Percentiles rank a stretch among this genome's conserved stretches.
phyloP scores from a whole-genome alignment of 2,329 filamentous ascomycete genomes.

The Coniosporium tulheliwenetii region DNA sequence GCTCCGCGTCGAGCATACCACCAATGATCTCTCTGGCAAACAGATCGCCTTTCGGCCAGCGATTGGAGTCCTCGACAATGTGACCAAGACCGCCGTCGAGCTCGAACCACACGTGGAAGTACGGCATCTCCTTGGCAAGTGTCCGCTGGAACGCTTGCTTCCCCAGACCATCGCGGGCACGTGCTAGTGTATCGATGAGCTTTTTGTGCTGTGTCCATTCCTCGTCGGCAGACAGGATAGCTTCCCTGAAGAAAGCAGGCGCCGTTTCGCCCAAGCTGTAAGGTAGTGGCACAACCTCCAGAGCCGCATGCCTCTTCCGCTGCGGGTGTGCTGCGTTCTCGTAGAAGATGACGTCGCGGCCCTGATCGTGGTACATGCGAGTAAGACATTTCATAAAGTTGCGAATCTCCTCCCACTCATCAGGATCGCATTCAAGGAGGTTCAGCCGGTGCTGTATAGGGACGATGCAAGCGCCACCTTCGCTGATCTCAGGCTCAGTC shows the following conservation, averaged over 20 bases:
- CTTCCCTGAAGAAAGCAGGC: slow-evolving; percentile 89
- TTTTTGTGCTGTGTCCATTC: slow-evolving; percentile 96
- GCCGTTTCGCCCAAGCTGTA: slow-evolving; percentile 83
- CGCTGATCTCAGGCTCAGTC: slow-evolving; percentile 73
- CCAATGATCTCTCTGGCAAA: slow-evolving; percentile 88
- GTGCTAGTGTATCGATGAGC: slow-evolving; percentile 70
- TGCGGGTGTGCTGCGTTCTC: slow-evolving; percentile 81
- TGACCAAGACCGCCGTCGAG: slow-evolving; percentile 87
- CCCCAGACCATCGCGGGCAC: slow-evolving; percentile 52
- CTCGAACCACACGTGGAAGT: slow-evolving; percentile 94
- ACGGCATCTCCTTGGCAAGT: slow-evolving; percentile 91
- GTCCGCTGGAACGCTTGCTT: slow-evolving; percentile 67
- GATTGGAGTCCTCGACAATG: slow-evolving; percentile 68
- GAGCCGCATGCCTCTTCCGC: slow-evolving; percentile 66
- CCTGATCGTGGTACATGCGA: slow-evolving; percentile 86
- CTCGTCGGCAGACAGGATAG: slow-evolving; percentile 72
- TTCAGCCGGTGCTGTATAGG: slow-evolving; percentile 78
- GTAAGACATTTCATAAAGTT: slow-evolving; percentile 98
- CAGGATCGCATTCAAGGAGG: slow-evolving; percentile 93
- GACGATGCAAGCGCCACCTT: slow-evolving; percentile 75
- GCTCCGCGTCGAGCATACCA: slow-evolving; percentile 74
- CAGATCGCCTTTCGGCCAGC: slow-evolving; percentile 81
- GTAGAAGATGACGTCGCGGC: slow-evolving; percentile 88
- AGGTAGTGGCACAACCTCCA: slow-evolving; percentile 76
- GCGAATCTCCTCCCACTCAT: slow-evolving; percentile 97